A percentile compares a stretch with the other conserved stretches of the same genome.
These are phyloP conservation scores for Boletus bicolor DNA, from an alignment of 768 basidiomycete genomes.

Conservation along the genomic window DNA sequence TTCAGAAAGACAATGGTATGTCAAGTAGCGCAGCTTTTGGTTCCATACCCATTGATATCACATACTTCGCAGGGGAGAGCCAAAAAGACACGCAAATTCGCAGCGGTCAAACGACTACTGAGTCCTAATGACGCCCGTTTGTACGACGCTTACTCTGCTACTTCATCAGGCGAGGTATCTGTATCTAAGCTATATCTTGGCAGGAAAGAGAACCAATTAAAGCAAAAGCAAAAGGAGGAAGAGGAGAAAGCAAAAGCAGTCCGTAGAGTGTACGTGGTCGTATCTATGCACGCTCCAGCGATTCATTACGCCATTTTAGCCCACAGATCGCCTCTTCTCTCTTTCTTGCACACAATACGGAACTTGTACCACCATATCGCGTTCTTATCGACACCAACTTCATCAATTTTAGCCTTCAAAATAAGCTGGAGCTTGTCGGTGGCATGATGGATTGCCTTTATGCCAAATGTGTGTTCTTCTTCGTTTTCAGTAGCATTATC, in stretches of 20 bases:
- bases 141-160: constrained; percentile 44
- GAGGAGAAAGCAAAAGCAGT: constrained; percentile 76
- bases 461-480: constrained; percentile 76
- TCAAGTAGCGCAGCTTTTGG: neutral
- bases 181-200: constrained; percentile 8
- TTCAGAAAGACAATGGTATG: constrained; percentile 18
- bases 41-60: neutral
- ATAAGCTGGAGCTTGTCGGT: constrained; percentile 90
- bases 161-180: neutral
- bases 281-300: neutral
- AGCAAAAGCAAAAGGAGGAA: constrained; percentile 82
- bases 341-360: constrained; percentile 92
- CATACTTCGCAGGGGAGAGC: constrained; percentile 64
- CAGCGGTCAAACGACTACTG: constrained; percentile 87
- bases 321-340: constrained; percentile 86
- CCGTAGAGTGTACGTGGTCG: constrained; percentile 66
- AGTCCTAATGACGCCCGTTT: constrained; percentile 92
- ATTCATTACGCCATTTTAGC: constrained; percentile 37
- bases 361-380: constrained; percentile 94
- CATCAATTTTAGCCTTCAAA: constrained; percentile 98
- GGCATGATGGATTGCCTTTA: constrained; percentile 99
- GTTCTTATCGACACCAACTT: constrained; percentile 99
- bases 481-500: neutral
- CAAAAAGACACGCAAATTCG: constrained; percentile 94
- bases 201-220: constrained; percentile 92